Base-by-base conservation (phyloP, 2,329 filamentous ascomycete species). In the Aspergillus versicolor region DNA sequence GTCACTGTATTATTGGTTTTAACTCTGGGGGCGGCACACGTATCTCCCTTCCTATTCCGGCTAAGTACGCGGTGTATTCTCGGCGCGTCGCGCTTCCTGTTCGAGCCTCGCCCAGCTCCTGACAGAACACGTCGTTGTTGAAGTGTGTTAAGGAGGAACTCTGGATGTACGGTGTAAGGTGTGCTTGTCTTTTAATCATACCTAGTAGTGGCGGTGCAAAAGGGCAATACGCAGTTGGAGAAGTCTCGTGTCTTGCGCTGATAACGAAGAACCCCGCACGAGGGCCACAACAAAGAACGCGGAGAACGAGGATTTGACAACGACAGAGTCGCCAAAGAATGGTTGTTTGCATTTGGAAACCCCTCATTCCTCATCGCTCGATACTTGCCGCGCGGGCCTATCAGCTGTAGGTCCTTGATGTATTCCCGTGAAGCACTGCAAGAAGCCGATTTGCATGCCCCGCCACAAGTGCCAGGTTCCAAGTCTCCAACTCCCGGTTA, bases 81-180 rank as follows among this genome's bases (percentile, higher is more conserved):
- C 24, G 52, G 34, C 52, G 43, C 52, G 52, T 47, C 52, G 44
- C 43, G 44, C 37, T 27, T 41, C 9, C n/a, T 50, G 30, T 46
- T 47, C 21, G 19, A 30, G 19, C 30, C 24, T 45, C 32, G 5
- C 2, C 12, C 46, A 22, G 46, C 30, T n/a, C 32, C 32, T 38
- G 3, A 30, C 27, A 30, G 27, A 30, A 30, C 27, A 30, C 27
- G 9, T 30, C 27, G 27, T 30, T 3, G 9, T 30, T 11, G 45
- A 30, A 38, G 4, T 48, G 30, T 48, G 27, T 30, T 30, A 30
- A 30, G 9, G 9, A 30, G 9, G 27, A 1, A 11, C 27, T 21
- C n/a, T 3, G 9, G 19, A 17, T 42, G 9, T 17, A 3, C 17
- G n/a, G 40, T 21, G 17, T 21, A 17, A 3, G n/a, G n/a, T 17